Percentiles rank a stretch among this genome's conserved stretches.
These are phyloP conservation scores for Gastrodia elata DNA, from an alignment of 106 monocot species.

Conservation along the genomic window DNA sequence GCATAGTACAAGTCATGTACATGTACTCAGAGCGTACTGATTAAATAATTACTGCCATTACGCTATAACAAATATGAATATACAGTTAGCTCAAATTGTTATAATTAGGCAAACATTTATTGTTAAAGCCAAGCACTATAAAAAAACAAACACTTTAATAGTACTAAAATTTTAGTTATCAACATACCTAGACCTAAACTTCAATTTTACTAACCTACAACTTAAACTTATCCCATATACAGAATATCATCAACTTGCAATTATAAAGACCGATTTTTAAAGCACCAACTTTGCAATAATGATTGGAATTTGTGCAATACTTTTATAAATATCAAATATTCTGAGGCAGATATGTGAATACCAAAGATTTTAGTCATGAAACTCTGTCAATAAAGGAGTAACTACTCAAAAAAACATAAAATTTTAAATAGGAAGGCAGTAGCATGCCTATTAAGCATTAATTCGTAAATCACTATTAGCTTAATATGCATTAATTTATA, in stretches of 20 bases:
- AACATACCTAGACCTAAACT: too few species aligned
- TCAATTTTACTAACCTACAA: too few species aligned
- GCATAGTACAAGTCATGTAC: neutral
- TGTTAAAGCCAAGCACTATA: neutral
- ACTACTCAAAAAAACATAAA: too few species aligned
- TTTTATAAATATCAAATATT: too few species aligned
- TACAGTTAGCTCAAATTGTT: neutral
- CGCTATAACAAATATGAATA: neutral
- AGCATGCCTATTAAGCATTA: neutral
- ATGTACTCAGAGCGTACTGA: neutral
- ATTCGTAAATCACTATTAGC: neutral
- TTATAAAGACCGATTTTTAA: too few species aligned
- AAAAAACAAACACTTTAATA: neutral
- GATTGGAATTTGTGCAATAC: neutral
- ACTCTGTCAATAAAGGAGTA: too few species aligned
- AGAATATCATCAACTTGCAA: too few species aligned
- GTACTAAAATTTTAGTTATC: too few species aligned
- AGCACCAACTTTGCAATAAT: neutral
- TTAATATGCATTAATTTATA: neutral
- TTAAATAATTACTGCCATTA: neutral
- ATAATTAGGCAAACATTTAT: neutral
- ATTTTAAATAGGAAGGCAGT: neutral
- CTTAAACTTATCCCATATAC: too few species aligned
- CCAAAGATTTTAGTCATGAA: too few species aligned
- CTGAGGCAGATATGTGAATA: too few species aligned